These are phyloP conservation scores for Fusarium vanettenii DNA, from an alignment of 2,329 filamentous ascomycete species.

Conservation along the genomic window DNA sequence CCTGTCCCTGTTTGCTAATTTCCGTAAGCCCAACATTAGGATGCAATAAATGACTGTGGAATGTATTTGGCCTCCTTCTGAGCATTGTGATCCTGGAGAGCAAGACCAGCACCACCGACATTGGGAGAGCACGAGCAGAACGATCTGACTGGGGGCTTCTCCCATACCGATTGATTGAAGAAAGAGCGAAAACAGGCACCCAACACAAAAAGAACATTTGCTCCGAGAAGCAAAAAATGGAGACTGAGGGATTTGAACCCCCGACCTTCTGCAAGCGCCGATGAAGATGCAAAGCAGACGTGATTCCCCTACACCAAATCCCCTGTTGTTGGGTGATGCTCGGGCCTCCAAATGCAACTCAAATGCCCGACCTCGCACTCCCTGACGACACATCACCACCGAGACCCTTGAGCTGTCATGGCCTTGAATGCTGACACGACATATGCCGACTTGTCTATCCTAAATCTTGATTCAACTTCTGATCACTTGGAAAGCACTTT, in stretches of 20 bases:
- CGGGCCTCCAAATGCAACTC: accelerated
- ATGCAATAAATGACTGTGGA: background rate
- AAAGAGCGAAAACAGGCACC: background rate
- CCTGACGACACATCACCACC: background rate
- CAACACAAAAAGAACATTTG: background rate
- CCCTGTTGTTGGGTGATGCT: constrained; percentile 13
- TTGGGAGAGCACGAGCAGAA: background rate
- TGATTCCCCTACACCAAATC: constrained; percentile 46
- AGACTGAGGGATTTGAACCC: constrained; percentile 48
- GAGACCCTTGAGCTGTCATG: background rate
- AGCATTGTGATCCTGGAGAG: background rate
- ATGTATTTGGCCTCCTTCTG: background rate
- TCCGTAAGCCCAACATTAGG: too few relatives aligned
- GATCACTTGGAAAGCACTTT: accelerated
- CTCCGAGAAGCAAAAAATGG: constrained; percentile 26
- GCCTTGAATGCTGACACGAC: background rate
- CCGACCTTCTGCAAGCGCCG: constrained; percentile 39
- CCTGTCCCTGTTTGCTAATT: background rate
- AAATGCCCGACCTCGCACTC: background rate
- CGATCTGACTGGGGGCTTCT: too few relatives aligned
- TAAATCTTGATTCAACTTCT: background rate
- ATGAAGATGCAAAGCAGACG: constrained; percentile 43
- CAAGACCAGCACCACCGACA: background rate
- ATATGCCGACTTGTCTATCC: background rate
- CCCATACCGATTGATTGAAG: background rate